A percentile compares a stretch with the other conserved stretches of the same genome.
Conservation (phyloP, 257 asterid genomes). For the Solanum bukasovii region DNA sequence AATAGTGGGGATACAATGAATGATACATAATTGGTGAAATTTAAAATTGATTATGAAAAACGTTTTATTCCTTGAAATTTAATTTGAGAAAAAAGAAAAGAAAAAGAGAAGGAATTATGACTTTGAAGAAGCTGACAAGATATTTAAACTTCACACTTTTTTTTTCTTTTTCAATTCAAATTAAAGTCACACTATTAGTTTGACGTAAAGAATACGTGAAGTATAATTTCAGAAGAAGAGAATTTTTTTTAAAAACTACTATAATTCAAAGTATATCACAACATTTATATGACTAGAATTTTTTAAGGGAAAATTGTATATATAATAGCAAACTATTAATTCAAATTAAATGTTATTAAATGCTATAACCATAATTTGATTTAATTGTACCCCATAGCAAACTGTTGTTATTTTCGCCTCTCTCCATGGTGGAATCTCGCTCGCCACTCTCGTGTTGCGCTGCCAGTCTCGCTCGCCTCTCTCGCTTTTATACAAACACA, state of each 20-base stretch:
- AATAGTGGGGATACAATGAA: neutral
- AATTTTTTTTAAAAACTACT: no score
- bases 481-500: no score
- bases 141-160: neutral
- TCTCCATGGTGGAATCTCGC: no score
- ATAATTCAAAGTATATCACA: neutral
- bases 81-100: neutral
- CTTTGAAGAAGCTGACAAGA: neutral
- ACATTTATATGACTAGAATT: neutral
- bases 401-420: no score
- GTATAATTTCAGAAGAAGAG: neutral
- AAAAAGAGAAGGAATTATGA: neutral
- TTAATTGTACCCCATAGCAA: no score
- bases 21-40: neutral
- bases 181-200: neutral
- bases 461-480: no score
- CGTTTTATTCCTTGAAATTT: neutral
- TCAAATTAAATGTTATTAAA: no score
- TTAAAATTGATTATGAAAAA: neutral
- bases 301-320: no score
- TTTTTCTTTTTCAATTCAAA: neutral
- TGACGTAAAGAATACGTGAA: neutral
- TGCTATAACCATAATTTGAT: no score
- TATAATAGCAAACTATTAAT: no score
- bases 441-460: no score